A percentile compares a stretch with the other conserved stretches of the same genome.
phyloP scores from a whole-genome alignment of 495 filamentous ascomycete species.

The Tetracladium marchalianum region DNA sequence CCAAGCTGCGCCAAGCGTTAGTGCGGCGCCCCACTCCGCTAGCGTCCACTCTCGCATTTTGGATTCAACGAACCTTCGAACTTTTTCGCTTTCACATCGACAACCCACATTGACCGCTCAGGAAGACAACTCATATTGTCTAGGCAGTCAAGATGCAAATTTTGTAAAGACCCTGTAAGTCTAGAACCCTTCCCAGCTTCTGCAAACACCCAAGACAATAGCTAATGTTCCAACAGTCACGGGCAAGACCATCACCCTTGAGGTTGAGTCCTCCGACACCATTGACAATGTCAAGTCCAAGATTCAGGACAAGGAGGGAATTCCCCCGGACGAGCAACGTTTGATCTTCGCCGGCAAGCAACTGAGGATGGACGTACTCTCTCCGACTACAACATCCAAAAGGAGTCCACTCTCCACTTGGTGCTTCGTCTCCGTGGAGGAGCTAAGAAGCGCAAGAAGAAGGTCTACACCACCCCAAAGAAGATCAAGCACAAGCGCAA shows the following conservation, averaged over 20 bases:
- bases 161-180: constrained; percentile 81
- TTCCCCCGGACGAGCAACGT: constrained; percentile 99
- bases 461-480: constrained; percentile 99
- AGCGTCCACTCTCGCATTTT: neutral
- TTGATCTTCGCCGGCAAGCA: constrained; percentile 99
- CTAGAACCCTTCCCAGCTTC: neutral
- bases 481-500: constrained; percentile 99
- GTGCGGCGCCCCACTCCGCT: neutral
- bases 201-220: constrained; percentile 18
- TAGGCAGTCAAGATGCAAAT: constrained; percentile 79
- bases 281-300: constrained; percentile 99
- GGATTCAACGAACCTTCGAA: neutral
- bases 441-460: constrained; percentile 99
- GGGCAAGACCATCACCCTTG: constrained; percentile 99
- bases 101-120: constrained; percentile 33
- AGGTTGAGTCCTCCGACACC: constrained; percentile 99
- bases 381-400: constrained; percentile 99
- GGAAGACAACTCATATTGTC: constrained; percentile 44
- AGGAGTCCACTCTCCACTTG: constrained; percentile 98
- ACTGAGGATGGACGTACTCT: constrained; percentile 99
- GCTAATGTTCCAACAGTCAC: constrained; percentile 39
- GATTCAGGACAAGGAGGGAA: constrained; percentile 97
- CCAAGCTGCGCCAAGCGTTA: constrained; percentile 18
- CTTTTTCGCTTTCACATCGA: constrained; percentile 3
- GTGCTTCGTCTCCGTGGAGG: constrained; percentile 96